Percentiles rank a stretch among this genome's conserved stretches.
Evolutionary conservation across 208 protist species (phyloP).

Genomic region (Trypanosoma theileri): DNA sequence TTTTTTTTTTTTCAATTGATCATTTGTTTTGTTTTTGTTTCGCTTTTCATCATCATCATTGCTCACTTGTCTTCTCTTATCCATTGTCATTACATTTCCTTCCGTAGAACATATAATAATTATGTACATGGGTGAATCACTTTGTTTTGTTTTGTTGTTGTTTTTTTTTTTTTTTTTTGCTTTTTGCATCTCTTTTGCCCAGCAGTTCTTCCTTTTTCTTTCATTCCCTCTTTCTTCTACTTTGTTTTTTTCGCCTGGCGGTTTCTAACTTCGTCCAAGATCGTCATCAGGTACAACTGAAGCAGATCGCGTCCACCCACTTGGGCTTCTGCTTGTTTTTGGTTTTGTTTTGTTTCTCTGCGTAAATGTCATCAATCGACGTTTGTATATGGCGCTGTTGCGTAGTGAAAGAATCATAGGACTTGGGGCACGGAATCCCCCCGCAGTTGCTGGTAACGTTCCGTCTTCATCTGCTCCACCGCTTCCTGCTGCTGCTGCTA

Average conservation of each 20-base stretch:
- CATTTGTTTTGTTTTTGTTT: no score
- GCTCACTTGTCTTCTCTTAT: no score
- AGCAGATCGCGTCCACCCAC: neutral
- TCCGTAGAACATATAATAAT: no score
- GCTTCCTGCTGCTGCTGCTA: neutral
- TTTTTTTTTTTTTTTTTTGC: neutral
- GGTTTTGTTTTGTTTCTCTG: slow-evolving; percentile 15
- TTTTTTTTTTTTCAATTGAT: no score
- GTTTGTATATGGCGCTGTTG: slow-evolving; percentile 54
- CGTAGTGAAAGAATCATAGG: slow-evolving; percentile 88
- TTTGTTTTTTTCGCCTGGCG: neutral
- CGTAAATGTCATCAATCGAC: slow-evolving; percentile 24
- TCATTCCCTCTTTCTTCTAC: neutral
- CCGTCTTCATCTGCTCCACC: slow-evolving; percentile 30
- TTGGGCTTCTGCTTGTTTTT: neutral
- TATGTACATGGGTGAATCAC: no score
- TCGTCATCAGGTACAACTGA: slow-evolving; percentile 11
- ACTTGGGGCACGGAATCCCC: slow-evolving; percentile 71
- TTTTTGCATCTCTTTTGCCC: neutral
- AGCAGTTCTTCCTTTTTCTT: neutral
- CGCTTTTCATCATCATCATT: no score
- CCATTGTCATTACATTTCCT: no score
- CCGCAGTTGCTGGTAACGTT: slow-evolving; percentile 28
- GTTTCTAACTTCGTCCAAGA: neutral
- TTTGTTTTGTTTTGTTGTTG: neutral